Conservation (phyloP, 2,329 filamentous ascomycete genomes). For the Aspergillus sp. region DNA sequence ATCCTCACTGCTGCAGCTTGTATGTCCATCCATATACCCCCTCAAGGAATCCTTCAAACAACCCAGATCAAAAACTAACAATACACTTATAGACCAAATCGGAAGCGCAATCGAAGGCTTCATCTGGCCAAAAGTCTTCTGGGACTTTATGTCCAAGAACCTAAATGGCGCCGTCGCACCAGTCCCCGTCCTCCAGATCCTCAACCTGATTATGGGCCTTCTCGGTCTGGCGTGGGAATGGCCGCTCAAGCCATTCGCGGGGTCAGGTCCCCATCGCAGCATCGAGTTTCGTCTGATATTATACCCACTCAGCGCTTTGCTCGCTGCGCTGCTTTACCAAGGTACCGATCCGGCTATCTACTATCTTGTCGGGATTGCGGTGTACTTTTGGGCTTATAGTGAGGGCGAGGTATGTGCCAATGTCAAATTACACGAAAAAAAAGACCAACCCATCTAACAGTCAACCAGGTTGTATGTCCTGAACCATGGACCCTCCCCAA, state of each 20-base stretch:
- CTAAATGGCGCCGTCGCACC: conserved; percentile 83
- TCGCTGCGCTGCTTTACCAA: conserved; percentile 79
- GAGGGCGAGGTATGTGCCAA: conserved; percentile 79
- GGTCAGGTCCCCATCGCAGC: conserved; percentile 73
- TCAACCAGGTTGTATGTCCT: conserved; percentile 58
- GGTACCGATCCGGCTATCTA: conserved; percentile 88
- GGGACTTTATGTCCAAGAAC: conserved; percentile 90
- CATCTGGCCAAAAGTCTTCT: conserved; percentile 99
- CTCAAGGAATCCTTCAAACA: too few species aligned
- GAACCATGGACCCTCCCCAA: conserved; percentile 67
- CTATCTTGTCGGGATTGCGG: conserved; percentile 76
- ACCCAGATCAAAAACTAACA: conserved; percentile 6
- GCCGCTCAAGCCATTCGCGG: conserved; percentile 74
- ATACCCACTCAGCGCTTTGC: conserved; percentile 71
- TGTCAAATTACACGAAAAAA: not conserved
- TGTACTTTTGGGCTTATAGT: conserved; percentile 96
- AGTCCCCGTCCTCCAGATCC: conserved; percentile 78
- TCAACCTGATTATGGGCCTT: conserved; percentile 81
- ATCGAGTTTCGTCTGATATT: conserved; percentile 79
- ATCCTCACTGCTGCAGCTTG: conserved; percentile 77
- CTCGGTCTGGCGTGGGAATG: conserved; percentile 83
- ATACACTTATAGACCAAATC: conserved; percentile 67
- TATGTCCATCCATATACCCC: conserved; percentile 41
- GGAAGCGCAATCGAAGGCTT: conserved; percentile 77
- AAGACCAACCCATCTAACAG: conserved; percentile 8